Evolutionary conservation across 495 filamentous ascomycete genomes (phyloP).

Genomic region (Evernia prunastri): DNA sequence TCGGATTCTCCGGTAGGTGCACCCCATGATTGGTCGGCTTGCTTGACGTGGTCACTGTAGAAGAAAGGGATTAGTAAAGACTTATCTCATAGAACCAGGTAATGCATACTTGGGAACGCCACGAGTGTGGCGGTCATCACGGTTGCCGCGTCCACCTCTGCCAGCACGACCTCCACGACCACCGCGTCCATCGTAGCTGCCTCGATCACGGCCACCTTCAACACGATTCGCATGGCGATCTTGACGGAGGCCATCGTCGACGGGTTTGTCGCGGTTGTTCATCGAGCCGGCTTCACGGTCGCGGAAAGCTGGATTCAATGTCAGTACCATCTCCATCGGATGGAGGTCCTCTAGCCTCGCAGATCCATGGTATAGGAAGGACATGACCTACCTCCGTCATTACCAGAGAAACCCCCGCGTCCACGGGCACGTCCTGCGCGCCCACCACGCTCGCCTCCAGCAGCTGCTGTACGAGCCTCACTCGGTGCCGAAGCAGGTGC

Average conservation of each 20-base stretch:
- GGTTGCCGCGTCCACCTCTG: conserved; percentile 46
- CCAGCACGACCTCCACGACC: conserved; percentile 54
- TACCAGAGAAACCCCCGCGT: conserved; percentile 58
- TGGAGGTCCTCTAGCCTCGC: conserved; percentile 13
- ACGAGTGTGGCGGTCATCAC: conserved; percentile 79
- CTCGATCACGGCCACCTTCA: conserved; percentile 37
- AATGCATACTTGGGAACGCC: conserved; percentile 58
- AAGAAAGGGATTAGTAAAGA: conserved; percentile 2
- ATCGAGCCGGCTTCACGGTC: conserved; percentile 77
- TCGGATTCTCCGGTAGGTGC: conserved; percentile 69
- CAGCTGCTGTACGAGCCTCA: conserved; percentile 35
- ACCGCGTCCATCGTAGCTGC: conserved; percentile 45
- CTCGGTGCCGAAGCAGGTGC: conserved; percentile 63
- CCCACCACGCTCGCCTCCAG: conserved; percentile 48
- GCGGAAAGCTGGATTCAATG: conserved; percentile 62
- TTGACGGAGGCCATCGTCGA: conserved; percentile 57
- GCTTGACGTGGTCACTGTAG: conserved; percentile 79
- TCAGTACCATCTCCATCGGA: conserved; percentile 6
- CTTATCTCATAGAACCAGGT: conserved; percentile 1
- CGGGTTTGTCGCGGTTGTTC: conserved; percentile 76
- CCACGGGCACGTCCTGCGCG: conserved; percentile 28
- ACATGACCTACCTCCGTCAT: conserved; percentile 63
- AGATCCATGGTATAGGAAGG: conserved; percentile 22
- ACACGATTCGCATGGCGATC: conserved; percentile 40
- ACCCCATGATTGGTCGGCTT: conserved; percentile 87